These are phyloP conservation scores for Vigna unguiculata DNA, from an alignment of 306 rosid genomes.

Conservation along the genomic window DNA sequence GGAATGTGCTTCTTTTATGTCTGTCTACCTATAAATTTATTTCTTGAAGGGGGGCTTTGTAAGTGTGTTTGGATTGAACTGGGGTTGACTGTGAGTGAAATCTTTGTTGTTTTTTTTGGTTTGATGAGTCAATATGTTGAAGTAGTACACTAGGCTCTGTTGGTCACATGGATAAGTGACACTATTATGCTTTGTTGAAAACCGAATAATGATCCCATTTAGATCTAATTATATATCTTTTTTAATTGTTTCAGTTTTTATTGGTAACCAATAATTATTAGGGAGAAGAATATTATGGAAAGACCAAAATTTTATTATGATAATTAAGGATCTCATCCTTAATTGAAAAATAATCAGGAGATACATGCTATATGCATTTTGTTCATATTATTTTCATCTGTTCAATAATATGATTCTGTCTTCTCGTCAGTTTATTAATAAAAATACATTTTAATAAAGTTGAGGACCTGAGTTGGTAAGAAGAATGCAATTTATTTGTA, in stretches of 20 bases:
- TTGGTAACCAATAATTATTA: not conserved
- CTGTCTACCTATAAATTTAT: constrained; percentile 16
- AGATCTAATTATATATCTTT: constrained; percentile 11
- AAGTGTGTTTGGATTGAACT: constrained; percentile 8
- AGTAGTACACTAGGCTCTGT: not conserved
- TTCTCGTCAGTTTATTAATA: not conserved
- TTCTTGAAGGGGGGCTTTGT: constrained; percentile 22
- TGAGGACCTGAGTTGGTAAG: constrained; percentile 8
- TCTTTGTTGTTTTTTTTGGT: constrained; percentile 7
- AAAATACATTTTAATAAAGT: constrained; percentile 27
- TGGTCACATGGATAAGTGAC: not conserved
- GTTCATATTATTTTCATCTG: constrained; percentile 13
- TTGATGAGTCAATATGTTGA: not conserved
- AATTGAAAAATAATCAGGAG: not conserved
- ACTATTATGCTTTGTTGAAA: constrained; percentile 5
- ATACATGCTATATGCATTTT: constrained; percentile 21
- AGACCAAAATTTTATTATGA: not conserved
- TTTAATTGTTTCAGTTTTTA: constrained; percentile 12
- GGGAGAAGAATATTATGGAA: not conserved
- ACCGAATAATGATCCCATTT: not conserved
- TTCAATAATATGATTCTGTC: constrained; percentile 1
- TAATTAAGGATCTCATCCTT: constrained; percentile 20
- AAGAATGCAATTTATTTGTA: not conserved
- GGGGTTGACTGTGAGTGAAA: constrained; percentile 14
- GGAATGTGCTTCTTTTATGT: constrained; percentile 25